These are phyloP conservation scores for Nicotiana knightiana DNA, from an alignment of 257 asterid genomes.

Conservation along the genomic window DNA sequence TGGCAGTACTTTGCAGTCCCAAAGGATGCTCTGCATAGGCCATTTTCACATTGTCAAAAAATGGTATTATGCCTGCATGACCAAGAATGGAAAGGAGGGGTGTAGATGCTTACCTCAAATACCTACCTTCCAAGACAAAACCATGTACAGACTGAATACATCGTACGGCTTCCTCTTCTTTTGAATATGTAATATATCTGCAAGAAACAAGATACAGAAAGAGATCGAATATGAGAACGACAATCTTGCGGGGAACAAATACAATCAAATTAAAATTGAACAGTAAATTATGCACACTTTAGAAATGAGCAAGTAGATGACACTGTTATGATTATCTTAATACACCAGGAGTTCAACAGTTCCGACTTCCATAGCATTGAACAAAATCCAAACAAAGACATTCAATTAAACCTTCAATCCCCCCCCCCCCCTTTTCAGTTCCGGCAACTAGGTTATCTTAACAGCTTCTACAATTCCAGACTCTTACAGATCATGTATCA, in stretches of 20 bases:
- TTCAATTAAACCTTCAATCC: neutral
- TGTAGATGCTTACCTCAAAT: slow-evolving; percentile 56
- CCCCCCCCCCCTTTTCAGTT: neutral
- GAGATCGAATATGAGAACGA: neutral
- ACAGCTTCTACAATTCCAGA: neutral
- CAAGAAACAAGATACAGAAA: slow-evolving; percentile 9
- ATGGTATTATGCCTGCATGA: neutral
- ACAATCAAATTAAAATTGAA: neutral
- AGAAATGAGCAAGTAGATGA: neutral
- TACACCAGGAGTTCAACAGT: neutral
- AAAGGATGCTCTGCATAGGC: slow-evolving; percentile 82
- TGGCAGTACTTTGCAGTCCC: slow-evolving; percentile 99
- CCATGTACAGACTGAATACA: slow-evolving; percentile 96
- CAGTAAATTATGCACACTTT: neutral
- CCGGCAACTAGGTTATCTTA: neutral
- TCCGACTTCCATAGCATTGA: neutral
- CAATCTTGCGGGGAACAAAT: neutral
- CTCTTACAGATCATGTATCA: neutral
- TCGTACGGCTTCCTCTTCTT: slow-evolving; percentile 87
- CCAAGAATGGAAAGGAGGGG: slow-evolving; percentile 11
- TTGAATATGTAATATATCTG: slow-evolving; percentile 86
- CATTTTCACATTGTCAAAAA: slow-evolving; percentile 11
- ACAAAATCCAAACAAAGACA: neutral
- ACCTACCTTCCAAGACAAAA: slow-evolving; percentile 75
- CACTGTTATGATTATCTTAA: neutral